phyloP scores from a whole-genome alignment of 148 eudicot genomes.

The Rhododendron williamsianum region DNA sequence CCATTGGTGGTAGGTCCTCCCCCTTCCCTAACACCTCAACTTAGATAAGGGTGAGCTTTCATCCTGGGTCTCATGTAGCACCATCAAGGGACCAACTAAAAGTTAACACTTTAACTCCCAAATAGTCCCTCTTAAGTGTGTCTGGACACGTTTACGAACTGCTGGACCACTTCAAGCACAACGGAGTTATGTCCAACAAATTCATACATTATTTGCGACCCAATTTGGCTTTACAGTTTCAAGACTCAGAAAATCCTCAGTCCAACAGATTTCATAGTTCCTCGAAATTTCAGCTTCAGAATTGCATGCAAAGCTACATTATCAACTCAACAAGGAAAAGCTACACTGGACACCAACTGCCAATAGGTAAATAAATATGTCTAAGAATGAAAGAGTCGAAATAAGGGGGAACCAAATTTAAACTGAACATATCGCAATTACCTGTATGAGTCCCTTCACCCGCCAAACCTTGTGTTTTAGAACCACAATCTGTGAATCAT shows the following conservation, averaged over 20 bases:
- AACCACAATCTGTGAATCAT: slow-evolving; percentile 69
- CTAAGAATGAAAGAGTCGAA: background rate
- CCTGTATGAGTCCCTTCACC: slow-evolving; percentile 92
- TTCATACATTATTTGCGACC: too few relatives aligned
- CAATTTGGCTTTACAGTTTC: background rate
- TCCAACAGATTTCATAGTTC: background rate
- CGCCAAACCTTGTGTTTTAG: slow-evolving; percentile 82
- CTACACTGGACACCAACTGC: background rate
- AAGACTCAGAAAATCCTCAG: background rate
- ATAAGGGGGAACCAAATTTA: background rate
- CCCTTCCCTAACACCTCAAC: background rate
- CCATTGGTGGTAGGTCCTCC: background rate
- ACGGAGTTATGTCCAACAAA: background rate
- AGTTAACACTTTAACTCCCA: background rate
- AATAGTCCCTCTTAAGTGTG: background rate
- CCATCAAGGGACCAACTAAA: background rate
- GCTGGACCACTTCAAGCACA: background rate
- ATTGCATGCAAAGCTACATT: slow-evolving; percentile 5
- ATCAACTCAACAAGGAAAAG: background rate
- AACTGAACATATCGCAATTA: slow-evolving; percentile 8
- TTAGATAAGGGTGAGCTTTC: background rate
- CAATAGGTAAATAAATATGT: background rate
- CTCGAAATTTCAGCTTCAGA: background rate
- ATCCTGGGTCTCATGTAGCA: background rate
- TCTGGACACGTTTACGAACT: background rate